Evolutionary conservation across 2,329 filamentous ascomycete species (phyloP).

Genomic region (Botrytis hyacinthi): DNA sequence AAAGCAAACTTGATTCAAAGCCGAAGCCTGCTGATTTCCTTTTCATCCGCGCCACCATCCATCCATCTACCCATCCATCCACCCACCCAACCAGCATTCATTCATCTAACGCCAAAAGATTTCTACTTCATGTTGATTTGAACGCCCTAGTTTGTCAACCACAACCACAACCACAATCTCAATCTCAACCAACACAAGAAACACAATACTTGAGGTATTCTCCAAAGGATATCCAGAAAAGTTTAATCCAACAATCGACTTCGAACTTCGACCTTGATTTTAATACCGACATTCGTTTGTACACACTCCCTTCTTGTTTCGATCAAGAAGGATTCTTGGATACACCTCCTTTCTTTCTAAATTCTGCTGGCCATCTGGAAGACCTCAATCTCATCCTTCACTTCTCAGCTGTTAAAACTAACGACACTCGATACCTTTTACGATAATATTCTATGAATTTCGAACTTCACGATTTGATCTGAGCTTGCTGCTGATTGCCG

Average conservation of each 20-base stretch:
- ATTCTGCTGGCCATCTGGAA: not conserved
- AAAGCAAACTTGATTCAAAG: slow-evolving; percentile 1
- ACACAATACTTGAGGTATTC: not conserved
- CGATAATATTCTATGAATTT: not conserved
- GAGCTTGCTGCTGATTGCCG: not conserved
- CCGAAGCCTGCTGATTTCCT: not conserved
- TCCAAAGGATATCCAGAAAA: not conserved
- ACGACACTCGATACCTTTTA: not conserved
- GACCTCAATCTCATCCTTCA: not conserved
- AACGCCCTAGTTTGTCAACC: not conserved
- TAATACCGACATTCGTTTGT: slow-evolving; percentile 11
- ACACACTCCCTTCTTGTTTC: not conserved
- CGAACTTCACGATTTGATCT: not conserved
- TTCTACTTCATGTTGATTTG: not conserved
- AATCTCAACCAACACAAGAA: not conserved
- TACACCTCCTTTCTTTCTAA: slow-evolving; percentile 15
- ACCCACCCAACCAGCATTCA: not conserved
- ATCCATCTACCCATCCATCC: not conserved
- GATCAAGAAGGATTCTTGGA: slow-evolving; percentile 14
- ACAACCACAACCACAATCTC: not conserved
- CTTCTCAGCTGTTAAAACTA: not conserved
- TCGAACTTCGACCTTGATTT: not conserved
- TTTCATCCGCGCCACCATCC: not conserved
- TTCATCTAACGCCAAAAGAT: not conserved
- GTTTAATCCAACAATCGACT: not conserved